Percentiles rank a stretch among this genome's conserved stretches.
Evolutionary conservation across 371 early-diverging fungal species (phyloP).

Genomic region (Mucor saturninus): DNA sequence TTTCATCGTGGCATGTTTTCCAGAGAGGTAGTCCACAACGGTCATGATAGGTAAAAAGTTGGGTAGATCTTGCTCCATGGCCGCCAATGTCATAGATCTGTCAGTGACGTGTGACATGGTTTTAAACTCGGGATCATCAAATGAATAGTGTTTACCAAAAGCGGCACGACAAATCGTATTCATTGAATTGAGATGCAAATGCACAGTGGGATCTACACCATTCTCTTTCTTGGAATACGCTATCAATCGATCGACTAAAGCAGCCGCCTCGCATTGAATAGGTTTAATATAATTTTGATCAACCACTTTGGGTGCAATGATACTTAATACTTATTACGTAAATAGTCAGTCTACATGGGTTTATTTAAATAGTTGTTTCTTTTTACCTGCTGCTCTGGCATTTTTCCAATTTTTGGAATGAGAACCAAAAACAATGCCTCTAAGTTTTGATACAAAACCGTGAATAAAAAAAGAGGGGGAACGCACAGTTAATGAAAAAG

Average conservation of each 20-base stretch:
- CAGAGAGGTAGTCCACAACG: constrained; percentile 6
- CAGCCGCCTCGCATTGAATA: constrained; percentile 3
- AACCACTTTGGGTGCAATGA: constrained; percentile 13
- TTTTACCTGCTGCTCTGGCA: too few relatives aligned
- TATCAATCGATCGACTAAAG: constrained; percentile 7
- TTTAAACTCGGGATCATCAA: background rate
- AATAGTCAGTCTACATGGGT: too few relatives aligned
- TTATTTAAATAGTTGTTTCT: too few relatives aligned
- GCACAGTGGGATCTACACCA: background rate
- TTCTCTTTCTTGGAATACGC: background rate
- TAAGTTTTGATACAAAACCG: too few relatives aligned
- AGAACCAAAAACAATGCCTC: too few relatives aligned
- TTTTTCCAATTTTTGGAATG: too few relatives aligned
- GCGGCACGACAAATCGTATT: constrained; percentile 13
- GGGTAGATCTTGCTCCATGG: constrained; percentile 9
- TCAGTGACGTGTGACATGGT: background rate
- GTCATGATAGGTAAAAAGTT: constrained; percentile 12
- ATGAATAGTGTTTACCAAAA: constrained; percentile 7
- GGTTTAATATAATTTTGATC: background rate
- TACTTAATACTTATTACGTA: background rate
- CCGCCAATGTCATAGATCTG: constrained; percentile 5
- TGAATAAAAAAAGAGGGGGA: too few relatives aligned
- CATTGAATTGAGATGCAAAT: constrained; percentile 13
- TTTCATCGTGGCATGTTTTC: background rate
- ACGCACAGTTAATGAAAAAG: too few relatives aligned